Base-by-base conservation (phyloP, 306 rosid genomes). In the Castanea sativa region DNA sequence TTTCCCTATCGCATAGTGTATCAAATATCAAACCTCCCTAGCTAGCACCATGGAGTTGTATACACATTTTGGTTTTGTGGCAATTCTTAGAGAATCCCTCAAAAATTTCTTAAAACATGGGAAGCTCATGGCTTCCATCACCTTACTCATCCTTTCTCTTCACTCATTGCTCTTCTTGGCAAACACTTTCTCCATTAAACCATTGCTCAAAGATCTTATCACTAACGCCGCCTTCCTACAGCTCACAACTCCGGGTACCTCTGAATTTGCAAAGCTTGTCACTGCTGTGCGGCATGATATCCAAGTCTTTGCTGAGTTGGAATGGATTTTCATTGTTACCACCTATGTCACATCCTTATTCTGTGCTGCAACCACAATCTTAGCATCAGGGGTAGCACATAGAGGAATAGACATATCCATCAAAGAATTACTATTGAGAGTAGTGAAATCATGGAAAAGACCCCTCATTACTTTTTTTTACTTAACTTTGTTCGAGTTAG, bases 301-400 rank as follows among this genome's bases (percentile, higher is more conserved):
- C 15, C 30, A 25, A 32, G 8, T 30, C 56, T 5, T 78, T 6
- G 7, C 15, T 0, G 64, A 32, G 49, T 51, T 49, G 7, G 33
- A 73, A 32, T 56, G 61, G 56, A 18, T 82, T 49, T 82, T 82
- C 86, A 15, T 73, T 49, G 49, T 73, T 38, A 13, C 68, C 41
- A 29, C 21, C 45, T 69, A 14, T 30, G 20, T 74, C 30, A 32
- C 30, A 32, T 73, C 73, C 35, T 32, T 83, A 1, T 65, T 77
- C 45, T 73, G 77, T 45, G 45, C 72, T 12, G 15, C 59, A 12
- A 45, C 53, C 14, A 69, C 80, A 15, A 57, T 82, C 69, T 5
- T 58, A 12, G 76, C 82, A 8, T 56, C 76, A 12, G 57, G 76
- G 7, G 25, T 2, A 11, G 15, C 38, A 8, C 78, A 55, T 1